phyloP scores from a whole-genome alignment of 169 alveolate species.

The Eimeria tenella region DNA sequence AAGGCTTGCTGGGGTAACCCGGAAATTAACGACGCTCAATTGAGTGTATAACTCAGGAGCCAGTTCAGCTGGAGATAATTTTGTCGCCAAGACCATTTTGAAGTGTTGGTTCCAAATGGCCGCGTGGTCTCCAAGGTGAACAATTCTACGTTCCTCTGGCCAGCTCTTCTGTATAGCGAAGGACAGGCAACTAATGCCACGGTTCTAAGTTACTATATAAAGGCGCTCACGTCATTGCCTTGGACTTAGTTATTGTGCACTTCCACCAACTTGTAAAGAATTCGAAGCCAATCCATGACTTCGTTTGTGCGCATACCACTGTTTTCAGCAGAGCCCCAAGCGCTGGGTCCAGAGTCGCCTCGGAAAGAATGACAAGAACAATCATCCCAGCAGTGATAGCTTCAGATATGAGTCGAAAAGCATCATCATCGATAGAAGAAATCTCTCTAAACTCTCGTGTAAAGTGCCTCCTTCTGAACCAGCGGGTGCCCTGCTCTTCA shows the following conservation, averaged over 20 bases:
- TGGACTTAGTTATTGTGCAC: background rate
- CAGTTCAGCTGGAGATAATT: constrained; percentile 7
- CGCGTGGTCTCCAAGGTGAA: constrained; percentile 40
- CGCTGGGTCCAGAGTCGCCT: constrained; percentile 46
- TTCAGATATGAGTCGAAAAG: constrained; percentile 18
- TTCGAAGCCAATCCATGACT: too few species aligned
- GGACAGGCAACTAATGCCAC: constrained; percentile 61
- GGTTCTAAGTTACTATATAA: background rate
- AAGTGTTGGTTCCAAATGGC: constrained; percentile 61
- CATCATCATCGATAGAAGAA: constrained; percentile 1
- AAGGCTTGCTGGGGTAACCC: constrained; percentile 95
- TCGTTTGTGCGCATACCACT: constrained; percentile 37
- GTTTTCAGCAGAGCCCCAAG: constrained; percentile 15
- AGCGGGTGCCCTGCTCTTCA: constrained; percentile 95
- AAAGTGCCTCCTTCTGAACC: constrained; percentile 88
- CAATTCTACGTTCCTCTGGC: constrained; percentile 45
- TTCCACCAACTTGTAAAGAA: background rate
- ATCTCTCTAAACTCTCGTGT: constrained; percentile 39
- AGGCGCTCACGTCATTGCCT: background rate
- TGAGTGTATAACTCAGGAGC: constrained; percentile 82
- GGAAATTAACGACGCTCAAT: constrained; percentile 95
- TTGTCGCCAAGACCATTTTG: constrained; percentile 61
- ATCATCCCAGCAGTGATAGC: constrained; percentile 67
- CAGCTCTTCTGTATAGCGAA: constrained; percentile 9
- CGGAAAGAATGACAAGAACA: constrained; percentile 57